Evolutionary conservation across 768 basidiomycete species (phyloP), one percentile per base, ranked within the genome.

Genomic region (Trametes gibbosa): DNA sequence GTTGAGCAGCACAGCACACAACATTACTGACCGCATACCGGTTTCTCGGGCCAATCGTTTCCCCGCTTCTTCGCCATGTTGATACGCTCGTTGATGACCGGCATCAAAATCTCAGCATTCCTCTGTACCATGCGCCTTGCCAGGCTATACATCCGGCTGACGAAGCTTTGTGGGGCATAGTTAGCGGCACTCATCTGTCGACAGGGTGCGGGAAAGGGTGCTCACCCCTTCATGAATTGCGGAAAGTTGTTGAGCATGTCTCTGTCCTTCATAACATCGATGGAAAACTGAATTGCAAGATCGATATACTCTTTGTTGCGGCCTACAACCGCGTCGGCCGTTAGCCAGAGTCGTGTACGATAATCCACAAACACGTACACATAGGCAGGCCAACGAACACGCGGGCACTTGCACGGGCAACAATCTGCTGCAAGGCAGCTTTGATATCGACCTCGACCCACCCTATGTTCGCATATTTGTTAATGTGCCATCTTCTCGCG

Each of bases 341-440:
- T 42, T 2, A 42, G 19, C 41, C 8, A 42, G 3, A 42, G 17
- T 8, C 3, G n/a, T 8, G 41, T 3, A 42, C 17, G 10, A 32
- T n/a, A 19, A 23, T 9, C 9, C 19, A 24, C 5, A 14, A 13
- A 24, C 16, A 69, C 77, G 23, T 47, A 80, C 82, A 82, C 3
- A 79, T 52, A 7, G 81, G 80, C 29, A 76, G 68, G 0, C 82
- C 83, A 7, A 84, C 77, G 54, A 84, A 79, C 0, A 76, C 47
- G 27, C 83, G 74, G 56, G 80, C 80, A 43, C 68, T 77, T 6
- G 73, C 68, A 37, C 78, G 74, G 46, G 73, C 70, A 19, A 83
- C 66, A 24, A 82, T 64, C 24, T 69, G 41, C 32, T 49, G 48
- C 10, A 32, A n/a, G 1, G 25, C 23, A 12, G n/a, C 19, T 25